Evolutionary conservation across 2,329 filamentous ascomycete genomes (phyloP), one percentile per base, ranked within the genome.

Genomic region (Fusarium begoniae): DNA sequence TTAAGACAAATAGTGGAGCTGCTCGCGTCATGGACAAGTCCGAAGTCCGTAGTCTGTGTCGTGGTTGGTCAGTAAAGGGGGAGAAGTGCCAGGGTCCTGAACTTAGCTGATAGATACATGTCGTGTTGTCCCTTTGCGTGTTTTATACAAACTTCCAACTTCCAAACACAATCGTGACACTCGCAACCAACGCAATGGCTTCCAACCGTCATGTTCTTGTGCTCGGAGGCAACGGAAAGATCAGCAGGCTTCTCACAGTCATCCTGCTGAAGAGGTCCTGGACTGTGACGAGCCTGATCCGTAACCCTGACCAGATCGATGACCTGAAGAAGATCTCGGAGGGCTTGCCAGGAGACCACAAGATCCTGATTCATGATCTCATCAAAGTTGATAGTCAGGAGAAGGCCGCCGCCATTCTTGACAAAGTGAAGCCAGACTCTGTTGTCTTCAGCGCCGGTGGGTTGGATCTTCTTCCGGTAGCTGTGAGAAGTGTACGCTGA

Each of bases 211-310:
- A 87, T 75, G 87, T 94, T 61, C 89, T 94, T 63, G 83, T 95
- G 63, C 88, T 95, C 58, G 93, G 93, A 76, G 93, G 93, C 72
- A 93, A 94, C 83, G 93, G 93, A 81, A 93, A 93, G 81, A 84
- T 95, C 58, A 88, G 92, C 71, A 88, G 92, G 47, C 84, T 91
- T 38, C 86, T 95, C 18, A 95, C 93, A 11, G 91, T 91, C 3
- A 86, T 94, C 62, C 88, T 95, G 17, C 87, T 95, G 30, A 85
- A 90, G 41, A 89, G 90, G 73, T 88, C 88, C 50, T 94, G 92
- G 91, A 88, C 88, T 68, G 91, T 95, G 50, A 94, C 91, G 41
- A 93, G 91, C 79, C 84, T 95, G 67, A 90, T 95, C 80, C 91
- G 93, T 73, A 89, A 90, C 70, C 84, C 89, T 22, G 88, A 89